These are phyloP conservation scores for Gillenia trifoliata DNA, from an alignment of 306 rosid species.

Conservation along the genomic window DNA sequence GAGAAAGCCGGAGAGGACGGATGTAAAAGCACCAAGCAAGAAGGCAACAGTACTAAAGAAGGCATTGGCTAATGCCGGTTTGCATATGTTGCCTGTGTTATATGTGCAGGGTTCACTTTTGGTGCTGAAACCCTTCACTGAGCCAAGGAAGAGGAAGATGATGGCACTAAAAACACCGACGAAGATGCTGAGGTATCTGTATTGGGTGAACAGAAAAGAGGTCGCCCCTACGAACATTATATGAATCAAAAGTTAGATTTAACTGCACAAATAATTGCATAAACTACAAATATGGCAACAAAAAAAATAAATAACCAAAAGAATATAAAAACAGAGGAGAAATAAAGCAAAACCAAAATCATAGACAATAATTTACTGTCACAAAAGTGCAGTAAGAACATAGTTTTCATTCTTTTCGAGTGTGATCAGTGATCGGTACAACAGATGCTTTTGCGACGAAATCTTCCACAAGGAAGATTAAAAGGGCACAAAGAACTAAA, in stretches of 20 bases:
- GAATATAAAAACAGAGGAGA: not conserved
- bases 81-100: constrained; percentile 52
- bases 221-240: constrained; percentile 52
- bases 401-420: not conserved
- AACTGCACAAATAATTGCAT: not conserved
- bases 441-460: not conserved
- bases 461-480: not conserved
- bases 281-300: not conserved
- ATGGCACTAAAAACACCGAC: constrained; percentile 45
- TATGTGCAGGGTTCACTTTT: constrained; percentile 65
- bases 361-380: not conserved
- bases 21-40: constrained; percentile 59
- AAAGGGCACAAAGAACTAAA: not conserved
- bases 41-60: constrained; percentile 52
- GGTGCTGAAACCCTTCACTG: constrained; percentile 65
- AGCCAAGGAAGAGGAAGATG: constrained; percentile 62
- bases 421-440: not conserved
- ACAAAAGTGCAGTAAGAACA: constrained; percentile 3
- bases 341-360: not conserved
- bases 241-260: constrained; percentile 4
- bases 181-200: constrained; percentile 53
- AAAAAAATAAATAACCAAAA: not conserved
- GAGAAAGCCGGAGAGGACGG: constrained; percentile 57
- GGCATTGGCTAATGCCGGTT: constrained; percentile 70
- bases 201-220: constrained; percentile 58